Evolutionary conservation across 495 filamentous ascomycete genomes (phyloP), one percentile per base, ranked within the genome.

Genomic region (Hypoxylon trugodes): DNA sequence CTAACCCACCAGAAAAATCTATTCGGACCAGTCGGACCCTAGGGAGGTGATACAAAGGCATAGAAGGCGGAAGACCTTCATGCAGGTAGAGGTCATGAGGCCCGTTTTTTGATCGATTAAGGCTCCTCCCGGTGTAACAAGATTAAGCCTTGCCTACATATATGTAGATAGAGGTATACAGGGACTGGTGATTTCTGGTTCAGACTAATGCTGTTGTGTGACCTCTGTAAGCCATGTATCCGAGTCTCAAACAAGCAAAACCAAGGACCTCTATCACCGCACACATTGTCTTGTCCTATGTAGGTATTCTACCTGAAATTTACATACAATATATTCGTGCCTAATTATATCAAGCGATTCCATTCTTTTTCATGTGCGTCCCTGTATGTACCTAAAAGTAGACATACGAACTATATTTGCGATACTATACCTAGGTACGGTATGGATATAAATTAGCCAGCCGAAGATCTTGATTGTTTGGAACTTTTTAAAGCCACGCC

Each of bases 81-180:
- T 66, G 63, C 63, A 58, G 54, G 41, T 15, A 21, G 49, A 46
- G 46, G 63, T 66, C 63, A 66, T 57, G 57, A 56, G 63, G 38
- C 25, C 47, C 45, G 26, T 56, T 53, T n/a, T n/a, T 43, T 61
- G 53, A n/a, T 53, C 19, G 47, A 51, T 53, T 41, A 37, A 42
- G 47, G 41, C 30, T 59, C 41, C 22, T 47, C 26, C 42, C 28
- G 24, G 46, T 59, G 53, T 36, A 66, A 61, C 58, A 45, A 6
- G 59, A 49, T 62, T 37, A 59, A 65, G 58, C 58, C 26, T 62
- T 59, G 47, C 32, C 47, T 45, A 58, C 52, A 62, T 53, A 32
- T 18, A 56, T 24, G n/a, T n/a, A 30, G 24, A 30, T 45, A 30
- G n/a, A n/a, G n/a, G 24, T 18, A 33, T 48, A 48, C 15, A 62